Base-by-base conservation (phyloP, 441 rosid species). In the Erodium texanum region DNA sequence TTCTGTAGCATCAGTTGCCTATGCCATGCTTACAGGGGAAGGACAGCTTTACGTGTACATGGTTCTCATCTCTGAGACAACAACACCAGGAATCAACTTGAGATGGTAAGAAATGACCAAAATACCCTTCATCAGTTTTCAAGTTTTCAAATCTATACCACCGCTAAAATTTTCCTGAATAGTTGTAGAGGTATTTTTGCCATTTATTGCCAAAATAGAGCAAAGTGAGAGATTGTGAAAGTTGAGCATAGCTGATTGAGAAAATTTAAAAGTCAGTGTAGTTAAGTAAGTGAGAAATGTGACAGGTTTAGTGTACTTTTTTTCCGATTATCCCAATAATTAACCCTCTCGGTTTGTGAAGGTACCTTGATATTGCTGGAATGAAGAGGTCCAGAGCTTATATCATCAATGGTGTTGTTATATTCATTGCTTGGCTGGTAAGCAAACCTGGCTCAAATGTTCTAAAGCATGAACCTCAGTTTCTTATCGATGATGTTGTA, bases 21-120 rank as follows among this genome's bases (percentile, higher is more conserved):
- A 86, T 77, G 71, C 95, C 58, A 72, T 86, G 75, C 81, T 85
- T 70, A 78, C 83, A n/a, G 86, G 89, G 68, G 95, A 89, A 73
- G 90, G 83, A 41, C 92, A 86, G 77, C 70, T 89, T 66, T 89
- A 89, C 68, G 82, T 86, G 32, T 86, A 75, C 77, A 84, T 84
- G 90, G 82, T 82, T 71, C 76, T 86, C 34, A 73, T 86, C 66
- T 84, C 88, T 10, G 90, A 86, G 79, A 68, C 84, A 65, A 86
- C 90, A 18, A 82, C 87, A 62, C 90, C 90, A 7, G 84, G 73
- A 75, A 79, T 86, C 22, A 82, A 86, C 73, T 69, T 86, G 77
- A 82, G 88, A 79, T 86, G 90, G 90, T 86, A 76, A 27, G 29
- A 56, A 19, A 3, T 8, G 24, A 15, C 16, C 18, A 3, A 19